Evolutionary conservation across 305 asterid genomes (phyloP).

Genomic region (Galium porrigens): DNA sequence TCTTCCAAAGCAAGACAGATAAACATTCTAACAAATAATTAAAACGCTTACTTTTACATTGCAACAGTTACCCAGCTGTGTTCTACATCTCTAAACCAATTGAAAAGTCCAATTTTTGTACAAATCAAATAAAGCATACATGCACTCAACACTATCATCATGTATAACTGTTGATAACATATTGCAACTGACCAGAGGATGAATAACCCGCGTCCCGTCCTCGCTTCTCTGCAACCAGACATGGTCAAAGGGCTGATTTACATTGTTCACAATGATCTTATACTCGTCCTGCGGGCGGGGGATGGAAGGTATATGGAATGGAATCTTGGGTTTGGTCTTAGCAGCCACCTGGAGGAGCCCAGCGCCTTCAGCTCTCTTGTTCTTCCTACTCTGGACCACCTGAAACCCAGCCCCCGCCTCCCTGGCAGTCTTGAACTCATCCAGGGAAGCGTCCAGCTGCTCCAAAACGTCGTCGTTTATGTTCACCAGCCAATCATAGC

Average conservation of each 20-base stretch:
- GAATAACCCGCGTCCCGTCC: constrained; percentile 54
- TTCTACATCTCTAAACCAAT: background rate
- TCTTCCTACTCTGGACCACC: constrained; percentile 59
- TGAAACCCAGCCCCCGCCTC: constrained; percentile 50
- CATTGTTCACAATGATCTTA: constrained; percentile 69
- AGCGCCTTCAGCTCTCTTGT: constrained; percentile 32
- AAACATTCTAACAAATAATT: background rate
- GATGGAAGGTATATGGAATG: constrained; percentile 61
- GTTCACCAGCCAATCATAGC: constrained; percentile 58
- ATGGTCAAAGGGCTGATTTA: constrained; percentile 72
- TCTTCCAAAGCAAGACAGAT: background rate
- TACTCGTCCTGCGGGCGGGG: constrained; percentile 73
- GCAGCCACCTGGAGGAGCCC: constrained; percentile 44
- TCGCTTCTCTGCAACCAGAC: constrained; percentile 80
- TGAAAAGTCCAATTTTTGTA: too few relatives aligned
- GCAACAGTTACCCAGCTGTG: background rate
- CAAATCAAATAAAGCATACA: too few relatives aligned
- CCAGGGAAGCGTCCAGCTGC: constrained; percentile 57
- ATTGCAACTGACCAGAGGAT: constrained; percentile 64
- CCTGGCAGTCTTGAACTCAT: constrained; percentile 44
- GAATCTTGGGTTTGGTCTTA: constrained; percentile 59
- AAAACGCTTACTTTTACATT: too few relatives aligned
- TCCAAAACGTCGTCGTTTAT: constrained; percentile 62
- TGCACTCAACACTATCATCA: background rate
- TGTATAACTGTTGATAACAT: background rate